Evolutionary conservation across 2,329 filamentous ascomycete species (phyloP).

Genomic region (Aschersonia sp.): DNA sequence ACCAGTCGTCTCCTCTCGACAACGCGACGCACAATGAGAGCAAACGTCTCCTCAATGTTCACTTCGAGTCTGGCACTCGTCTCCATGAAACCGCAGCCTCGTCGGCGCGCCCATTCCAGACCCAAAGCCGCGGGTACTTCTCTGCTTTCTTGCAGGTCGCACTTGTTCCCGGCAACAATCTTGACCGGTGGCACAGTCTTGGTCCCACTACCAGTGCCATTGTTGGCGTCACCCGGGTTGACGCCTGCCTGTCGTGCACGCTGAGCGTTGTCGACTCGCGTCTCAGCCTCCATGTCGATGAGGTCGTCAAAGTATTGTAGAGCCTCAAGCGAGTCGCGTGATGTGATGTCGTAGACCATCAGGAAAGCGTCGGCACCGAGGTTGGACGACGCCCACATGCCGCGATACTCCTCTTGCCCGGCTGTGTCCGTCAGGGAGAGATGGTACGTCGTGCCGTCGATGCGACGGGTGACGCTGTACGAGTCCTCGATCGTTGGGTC

Average conservation of each 20-base stretch:
- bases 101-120: constrained; percentile 59
- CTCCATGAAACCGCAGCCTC: constrained; percentile 78
- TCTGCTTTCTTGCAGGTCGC: constrained; percentile 57
- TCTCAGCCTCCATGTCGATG: constrained; percentile 71
- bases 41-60: constrained; percentile 83
- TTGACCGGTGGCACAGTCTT: constrained; percentile 58
- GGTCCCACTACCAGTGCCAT: constrained; percentile 18
- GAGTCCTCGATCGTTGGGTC: constrained; percentile 74
- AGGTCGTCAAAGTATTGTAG: constrained; percentile 70
- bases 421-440: constrained; percentile 71
- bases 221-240: constrained; percentile 14
- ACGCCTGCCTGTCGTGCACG: constrained; percentile 30
- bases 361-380: constrained; percentile 70
- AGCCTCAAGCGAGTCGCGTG: constrained; percentile 49
- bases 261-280: constrained; percentile 45
- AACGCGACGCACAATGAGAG: constrained; percentile 48
- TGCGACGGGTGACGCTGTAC: constrained; percentile 66
- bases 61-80: constrained; percentile 72
- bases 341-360: constrained; percentile 79
- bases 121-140: constrained; percentile 56
- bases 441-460: constrained; percentile 70
- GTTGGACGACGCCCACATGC: constrained; percentile 71
- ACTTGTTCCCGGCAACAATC: constrained; percentile 78
- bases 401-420: constrained; percentile 80
- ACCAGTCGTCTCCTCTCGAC: constrained; percentile 39